Evolutionary conservation across 2,329 filamentous ascomycete genomes (phyloP), one percentile per base, ranked within the genome.

Genomic region (Raffaelea albimanens): DNA sequence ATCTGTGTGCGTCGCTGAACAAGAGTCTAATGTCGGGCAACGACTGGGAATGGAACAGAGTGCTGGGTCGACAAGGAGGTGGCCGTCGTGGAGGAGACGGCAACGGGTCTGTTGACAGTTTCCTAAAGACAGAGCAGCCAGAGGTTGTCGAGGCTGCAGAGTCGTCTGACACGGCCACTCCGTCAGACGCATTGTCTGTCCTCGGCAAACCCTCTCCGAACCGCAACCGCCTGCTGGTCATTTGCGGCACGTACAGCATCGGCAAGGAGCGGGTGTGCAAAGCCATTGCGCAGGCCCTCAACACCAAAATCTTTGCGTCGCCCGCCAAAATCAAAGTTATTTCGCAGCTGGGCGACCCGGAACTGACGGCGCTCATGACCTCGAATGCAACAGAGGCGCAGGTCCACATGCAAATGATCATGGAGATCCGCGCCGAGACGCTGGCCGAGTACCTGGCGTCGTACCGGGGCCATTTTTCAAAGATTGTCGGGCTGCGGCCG

Each of bases 211-310:
- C 50, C 19, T 16, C 53, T 10, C 19, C 18, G 10, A 29, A 29
- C 25, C 7, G 7, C 25, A 29, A 29, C 42, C 82, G 88, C 4
- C 74, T 98, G 2, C 76, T 98, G 0, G 87, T 98, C 5, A 80
- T 98, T 7, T 94, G 95, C 51, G 93, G 93, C 40, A 98, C 93
- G 0, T 98, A 98, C 67, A 94, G 86, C 57, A 98, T 98, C 58
- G 93, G 93, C 59, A 98, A 98, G 67, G 93, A 98, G 64, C 84
- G 90, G 38, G 90, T 98, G 55, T 97, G 91, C 61, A 73, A 95
- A 29, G 90, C 88, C 40, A 95, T 98, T 53, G 93, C 93, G 4
- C 80, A 83, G 57, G 90, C 90, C 0, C 72, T 98, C 2, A 73
- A 81, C 36, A 87, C 83, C 56, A 95, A 95, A 60, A 97, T 98